phyloP scores from a whole-genome alignment of 2,329 filamentous ascomycete genomes.

The Fusarium haematococcum region DNA sequence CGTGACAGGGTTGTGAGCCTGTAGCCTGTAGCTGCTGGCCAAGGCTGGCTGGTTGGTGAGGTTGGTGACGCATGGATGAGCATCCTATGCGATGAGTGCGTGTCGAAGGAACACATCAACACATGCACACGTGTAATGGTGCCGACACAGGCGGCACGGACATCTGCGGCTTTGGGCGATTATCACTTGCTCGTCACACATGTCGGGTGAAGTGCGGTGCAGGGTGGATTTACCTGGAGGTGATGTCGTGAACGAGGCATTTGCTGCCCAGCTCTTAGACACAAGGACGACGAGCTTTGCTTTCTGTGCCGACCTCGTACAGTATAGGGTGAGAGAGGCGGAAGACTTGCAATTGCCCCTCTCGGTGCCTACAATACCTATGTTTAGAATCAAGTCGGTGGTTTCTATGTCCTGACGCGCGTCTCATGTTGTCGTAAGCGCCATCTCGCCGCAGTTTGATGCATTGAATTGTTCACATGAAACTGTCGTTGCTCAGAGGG shows the following conservation, averaged over 20 bases:
- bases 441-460: background rate
- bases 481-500: background rate
- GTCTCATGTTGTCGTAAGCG: background rate
- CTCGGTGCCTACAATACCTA: background rate
- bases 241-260: slow-evolving; percentile 16
- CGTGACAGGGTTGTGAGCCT: slow-evolving; percentile 1
- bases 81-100: slow-evolving; percentile 22
- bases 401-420: background rate
- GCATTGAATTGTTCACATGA: slow-evolving; percentile 7
- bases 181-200: slow-evolving; percentile 10
- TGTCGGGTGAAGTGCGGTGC: slow-evolving; percentile 2
- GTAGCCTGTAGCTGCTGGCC: background rate
- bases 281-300: background rate
- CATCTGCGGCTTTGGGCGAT: slow-evolving; percentile 6
- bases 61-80: slow-evolving; percentile 31
- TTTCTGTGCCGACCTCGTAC: background rate
- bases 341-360: background rate
- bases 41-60: background rate
- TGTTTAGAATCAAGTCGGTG: background rate
- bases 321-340: slow-evolving; percentile 1
- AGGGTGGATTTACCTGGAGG: slow-evolving; percentile 31
- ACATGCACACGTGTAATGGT: slow-evolving; percentile 33
- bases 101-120: slow-evolving; percentile 23
- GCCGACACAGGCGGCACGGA: background rate
- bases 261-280: background rate